Base-by-base conservation (phyloP, 495 filamentous ascomycete species). In the Hypomontagnella submonticulosa region DNA sequence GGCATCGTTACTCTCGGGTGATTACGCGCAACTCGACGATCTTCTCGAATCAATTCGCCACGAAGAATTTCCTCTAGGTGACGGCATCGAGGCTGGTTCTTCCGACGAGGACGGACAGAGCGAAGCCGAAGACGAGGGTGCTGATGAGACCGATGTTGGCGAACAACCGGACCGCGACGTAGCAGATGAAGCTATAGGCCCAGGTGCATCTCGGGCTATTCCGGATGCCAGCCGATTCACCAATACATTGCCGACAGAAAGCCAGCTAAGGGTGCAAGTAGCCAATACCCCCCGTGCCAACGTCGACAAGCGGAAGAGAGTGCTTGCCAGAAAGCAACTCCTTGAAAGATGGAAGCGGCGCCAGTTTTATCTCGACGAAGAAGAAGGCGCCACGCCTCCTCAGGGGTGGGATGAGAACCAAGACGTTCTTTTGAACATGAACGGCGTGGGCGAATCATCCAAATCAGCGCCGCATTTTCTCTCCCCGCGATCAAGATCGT, bases 321-420 rank as follows among this genome's bases (percentile, higher is more conserved):
- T 66, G 0, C 62, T 69, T n/a, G 79, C 78, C 3, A 75, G 81
- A 16, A 80, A 80, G 47, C 86, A 84, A 47, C 80, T 90, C 13
- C 81, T 89, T 61, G 88, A 94, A 55, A 85, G 90, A 46, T 91
- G 90, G 89, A 84, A 84, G 62, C 81, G 87, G 49, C 80, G 91
- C 50, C 85, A 86, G 23, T 93, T 93, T 66, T 93, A 93, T 67
- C 82, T 90, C 16, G 91, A 93, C 41, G 90, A 92, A 70, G 90
- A 92, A 76, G 90, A 92, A 71, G 90, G 90, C 9, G 83, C 83
- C 4, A 70, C 77, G 8, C 80, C 85, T 2, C 90, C 90, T 4
- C 80, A 83, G n/a, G 87, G 85, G 20, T 90, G 86, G 75, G 77
- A 85, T 34, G 84, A 85, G n/a, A 83, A 88, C n/a, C 80, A 87